phyloP scores from a whole-genome alignment of 306 rosid species.

The Cucumis cinereus region DNA sequence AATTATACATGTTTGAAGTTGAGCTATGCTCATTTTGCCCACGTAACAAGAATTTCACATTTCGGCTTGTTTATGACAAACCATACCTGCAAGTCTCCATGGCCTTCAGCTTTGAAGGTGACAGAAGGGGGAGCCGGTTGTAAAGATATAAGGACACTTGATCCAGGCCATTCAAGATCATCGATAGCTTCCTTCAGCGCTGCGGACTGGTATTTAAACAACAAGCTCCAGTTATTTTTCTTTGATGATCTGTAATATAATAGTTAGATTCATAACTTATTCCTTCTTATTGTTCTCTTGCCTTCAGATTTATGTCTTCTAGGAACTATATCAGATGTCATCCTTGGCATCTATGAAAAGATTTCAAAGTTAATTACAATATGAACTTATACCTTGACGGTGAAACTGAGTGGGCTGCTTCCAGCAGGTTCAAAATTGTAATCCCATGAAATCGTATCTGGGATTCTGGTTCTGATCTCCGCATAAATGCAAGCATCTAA shows the following conservation, averaged over 20 bases:
- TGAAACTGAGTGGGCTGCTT: constrained; percentile 62
- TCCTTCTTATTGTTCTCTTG: neutral
- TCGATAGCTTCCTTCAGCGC: constrained; percentile 87
- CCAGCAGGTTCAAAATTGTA: constrained; percentile 92
- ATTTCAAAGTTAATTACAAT: neutral
- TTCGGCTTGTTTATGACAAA: neutral
- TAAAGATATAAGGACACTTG: constrained; percentile 66
- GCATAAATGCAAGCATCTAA: constrained; percentile 69
- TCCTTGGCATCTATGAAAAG: neutral
- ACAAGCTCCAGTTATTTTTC: neutral
- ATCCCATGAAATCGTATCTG: constrained; percentile 82
- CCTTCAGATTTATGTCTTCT: neutral
- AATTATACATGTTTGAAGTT: too few relatives aligned
- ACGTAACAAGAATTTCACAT: neutral
- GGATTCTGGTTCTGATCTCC: constrained; percentile 89
- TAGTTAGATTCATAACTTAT: neutral
- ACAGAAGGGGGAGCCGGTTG: constrained; percentile 74
- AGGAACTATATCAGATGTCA: neutral
- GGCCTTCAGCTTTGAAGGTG: constrained; percentile 83
- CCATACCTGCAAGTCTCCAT: constrained; percentile 79
- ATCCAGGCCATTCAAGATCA: constrained; percentile 98
- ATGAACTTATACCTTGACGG: constrained; percentile 49
- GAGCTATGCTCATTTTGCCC: too few relatives aligned
- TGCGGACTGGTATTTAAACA: constrained; percentile 42
- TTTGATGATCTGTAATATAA: neutral